A percentile compares a stretch with the other conserved stretches of the same genome.
These are phyloP conservation scores for Populus trichocarpa DNA, from an alignment of 441 rosid species.

Conservation along the genomic window DNA sequence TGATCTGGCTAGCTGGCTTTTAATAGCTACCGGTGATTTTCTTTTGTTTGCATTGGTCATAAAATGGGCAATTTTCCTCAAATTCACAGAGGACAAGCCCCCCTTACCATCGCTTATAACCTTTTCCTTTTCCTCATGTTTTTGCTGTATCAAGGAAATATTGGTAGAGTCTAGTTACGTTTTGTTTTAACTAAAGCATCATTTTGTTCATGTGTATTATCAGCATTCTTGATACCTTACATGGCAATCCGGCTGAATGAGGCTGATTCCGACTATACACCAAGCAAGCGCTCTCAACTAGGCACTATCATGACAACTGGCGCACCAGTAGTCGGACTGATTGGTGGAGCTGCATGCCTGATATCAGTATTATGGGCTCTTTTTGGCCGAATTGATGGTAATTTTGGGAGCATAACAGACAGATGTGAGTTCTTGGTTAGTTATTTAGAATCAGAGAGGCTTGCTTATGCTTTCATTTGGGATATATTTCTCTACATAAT, in stretches of 20 bases:
- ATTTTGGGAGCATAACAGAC: slow-evolving; percentile 56
- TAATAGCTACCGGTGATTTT: not conserved
- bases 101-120: not conserved
- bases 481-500: slow-evolving; percentile 71
- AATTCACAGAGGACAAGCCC: not conserved
- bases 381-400: slow-evolving; percentile 61
- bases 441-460: slow-evolving; percentile 76
- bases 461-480: slow-evolving; percentile 91
- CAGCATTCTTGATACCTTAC: slow-evolving; percentile 90
- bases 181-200: not conserved
- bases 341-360: slow-evolving; percentile 49
- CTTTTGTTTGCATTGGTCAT: not conserved
- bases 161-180: not conserved
- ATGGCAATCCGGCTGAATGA: slow-evolving; percentile 83
- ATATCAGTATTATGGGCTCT: slow-evolving; percentile 67
- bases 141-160: not conserved
- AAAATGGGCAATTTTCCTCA: not conserved
- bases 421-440: slow-evolving; percentile 63
- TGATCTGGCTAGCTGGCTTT: not conserved
- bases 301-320: slow-evolving; percentile 70
- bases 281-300: slow-evolving; percentile 50
- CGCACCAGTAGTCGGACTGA: slow-evolving; percentile 64
- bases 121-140: not conserved
- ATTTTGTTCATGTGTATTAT: slow-evolving; percentile 7
- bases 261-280: slow-evolving; percentile 32